Evolutionary conservation across 768 basidiomycete genomes (phyloP), one percentile per base, ranked within the genome.

Genomic region (Coprinopsis cinerea): DNA sequence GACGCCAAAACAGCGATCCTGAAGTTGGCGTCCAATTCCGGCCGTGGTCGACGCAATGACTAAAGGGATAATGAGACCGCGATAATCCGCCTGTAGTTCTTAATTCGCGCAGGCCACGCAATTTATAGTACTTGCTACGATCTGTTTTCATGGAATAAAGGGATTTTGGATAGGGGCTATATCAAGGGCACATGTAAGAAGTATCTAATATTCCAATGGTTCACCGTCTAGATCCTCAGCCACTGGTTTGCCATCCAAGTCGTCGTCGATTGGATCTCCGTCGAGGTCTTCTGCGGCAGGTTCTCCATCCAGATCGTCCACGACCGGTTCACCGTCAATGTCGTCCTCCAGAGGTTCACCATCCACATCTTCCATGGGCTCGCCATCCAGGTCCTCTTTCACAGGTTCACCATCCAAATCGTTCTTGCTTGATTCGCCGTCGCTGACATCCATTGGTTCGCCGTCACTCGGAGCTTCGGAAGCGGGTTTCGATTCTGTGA

Each of bases 1-100:
- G 72, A 75, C n/a, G 90, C 90, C 14, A 92, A 82, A 66, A 81
- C 85, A 27, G 84, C 85, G 22, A 88, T 92, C 58, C 65, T 87
- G 28, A 79, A 73, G 62, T 81, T 84, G 65, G 69, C 62, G 26
- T 63, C 77, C 13, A 70, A 65, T 51, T 42, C 20, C 28, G 64
- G 67, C 40, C 73, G 76, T 47, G 65, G 74, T 61, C 74, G 73
- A 48, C 58, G 67, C 6, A 28, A 45, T 30, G 44, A 45, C 4
- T 45, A 20, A 39, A 6, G 6, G 36, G 6, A 18, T 39, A 17
- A 9, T 9, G 30, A 32, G 15, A 32, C 30, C 30, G 15, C 7
- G 9, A 32, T 32, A 7, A 15, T 32, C 30, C 7, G 15, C 30
- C 30, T 32, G 7, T 7, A 15, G 15, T 15, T 7, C 15, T 7